Evolutionary conservation across 805 yeast species (phyloP), one percentile per base, ranked within the genome.

Genomic region (Wilhelminamyces savonicus): DNA sequence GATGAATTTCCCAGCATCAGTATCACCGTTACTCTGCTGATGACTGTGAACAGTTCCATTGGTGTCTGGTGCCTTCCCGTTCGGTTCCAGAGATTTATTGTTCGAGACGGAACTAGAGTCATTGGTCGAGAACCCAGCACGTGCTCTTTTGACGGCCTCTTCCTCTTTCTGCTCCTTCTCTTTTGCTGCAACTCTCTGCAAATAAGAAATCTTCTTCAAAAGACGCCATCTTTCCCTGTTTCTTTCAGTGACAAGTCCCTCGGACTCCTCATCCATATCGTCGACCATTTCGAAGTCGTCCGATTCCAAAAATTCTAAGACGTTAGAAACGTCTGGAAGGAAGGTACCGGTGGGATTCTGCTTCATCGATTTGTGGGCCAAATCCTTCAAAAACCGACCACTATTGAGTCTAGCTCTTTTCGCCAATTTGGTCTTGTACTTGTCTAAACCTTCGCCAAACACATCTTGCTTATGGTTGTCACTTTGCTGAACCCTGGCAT

Each of bases 401-500:
- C 81, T 76, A 32, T 69, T 69, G 16, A 71, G 53, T 41, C 75
- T 69, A 11, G 77, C 75, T 23, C 67, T 56, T 21, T 58, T 55
- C 19, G 73, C 75, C 11, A 58, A 52, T 11, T 51, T 47, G 11
- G 67, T 50, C 39, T 71, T 73, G 62, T 68, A 70, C 35, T 76
- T 69, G 50, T 88, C 97, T 3, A 54, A 46, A 10, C 95, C 95
- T 13, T 62, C 59, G 3, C 97, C 97, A 7, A 62, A 71, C 8
- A 88, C 88, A 51, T 88, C 96, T 10, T 63, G 62, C 35, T 64
- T 61, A 52, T 88, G 96, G 9, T 50, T 54, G n/a, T 59, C 59
- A 44, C 71, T 82, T 21, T 77, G 76, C 27, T 78, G 78, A 21
- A 88, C 78, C 50, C 97, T 73, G 1, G 88, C 71, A 53, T 90